A percentile compares a stretch with the other conserved stretches of the same genome.
phyloP scores from a whole-genome alignment of 352 stramenopile genomes.

The Phytophthora fragariae region DNA sequence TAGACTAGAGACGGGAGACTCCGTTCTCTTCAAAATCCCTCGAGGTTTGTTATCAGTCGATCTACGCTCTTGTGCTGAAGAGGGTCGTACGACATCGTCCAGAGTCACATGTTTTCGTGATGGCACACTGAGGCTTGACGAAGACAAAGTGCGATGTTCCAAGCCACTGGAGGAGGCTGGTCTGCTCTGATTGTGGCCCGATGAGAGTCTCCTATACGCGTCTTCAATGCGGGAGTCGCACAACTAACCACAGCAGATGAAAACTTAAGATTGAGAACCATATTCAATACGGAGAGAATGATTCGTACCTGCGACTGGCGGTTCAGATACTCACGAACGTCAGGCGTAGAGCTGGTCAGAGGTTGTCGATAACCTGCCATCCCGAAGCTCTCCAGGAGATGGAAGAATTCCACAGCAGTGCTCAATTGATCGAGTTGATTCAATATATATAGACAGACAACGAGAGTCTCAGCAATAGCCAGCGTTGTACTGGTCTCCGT shows the following conservation, averaged over 20 bases:
- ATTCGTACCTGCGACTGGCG: constrained; percentile 19
- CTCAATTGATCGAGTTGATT: not conserved
- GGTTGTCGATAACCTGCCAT: not conserved
- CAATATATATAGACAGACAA: constrained; percentile 11
- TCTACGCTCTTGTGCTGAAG: constrained; percentile 23
- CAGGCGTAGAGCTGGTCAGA: constrained; percentile 14
- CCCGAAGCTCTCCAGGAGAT: not conserved
- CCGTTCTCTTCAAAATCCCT: constrained; percentile 33
- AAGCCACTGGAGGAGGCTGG: not conserved
- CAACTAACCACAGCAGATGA: constrained; percentile 10
- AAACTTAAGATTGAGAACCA: not conserved
- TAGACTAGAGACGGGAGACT: constrained; percentile 4
- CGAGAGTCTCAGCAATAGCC: not conserved
- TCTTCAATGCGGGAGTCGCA: constrained; percentile 35
- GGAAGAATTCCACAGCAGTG: no score
- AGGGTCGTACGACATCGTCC: constrained; percentile 19
- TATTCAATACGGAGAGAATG: not conserved
- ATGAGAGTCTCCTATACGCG: constrained; percentile 27
- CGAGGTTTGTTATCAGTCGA: constrained; percentile 1
- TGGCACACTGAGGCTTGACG: constrained; percentile 15
- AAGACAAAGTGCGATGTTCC: constrained; percentile 8
- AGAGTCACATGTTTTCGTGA: not conserved
- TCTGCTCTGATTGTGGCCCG: not conserved
- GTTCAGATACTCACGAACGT: constrained; percentile 27
- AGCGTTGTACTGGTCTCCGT: not conserved